phyloP scores from a whole-genome alignment of 176 grass and related monocot species.

The Urochloa ruziziensis region DNA sequence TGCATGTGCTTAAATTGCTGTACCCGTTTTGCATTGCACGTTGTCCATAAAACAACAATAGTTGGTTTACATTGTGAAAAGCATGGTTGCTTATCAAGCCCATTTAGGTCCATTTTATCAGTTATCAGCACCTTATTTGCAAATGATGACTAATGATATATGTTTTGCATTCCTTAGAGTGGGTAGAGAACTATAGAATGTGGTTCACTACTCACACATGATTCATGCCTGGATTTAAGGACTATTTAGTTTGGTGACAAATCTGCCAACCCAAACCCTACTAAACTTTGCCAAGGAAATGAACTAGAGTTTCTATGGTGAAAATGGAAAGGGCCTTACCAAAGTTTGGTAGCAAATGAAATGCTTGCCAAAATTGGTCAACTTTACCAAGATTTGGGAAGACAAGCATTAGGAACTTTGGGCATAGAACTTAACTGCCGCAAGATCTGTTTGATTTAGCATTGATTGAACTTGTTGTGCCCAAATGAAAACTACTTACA shows the following conservation, averaged over 20 bases:
- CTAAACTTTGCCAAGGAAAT: not conserved
- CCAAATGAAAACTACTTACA: constrained; percentile 6
- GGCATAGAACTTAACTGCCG: not conserved
- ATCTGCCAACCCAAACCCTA: not conserved
- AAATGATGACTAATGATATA: not conserved
- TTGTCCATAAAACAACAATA: not conserved
- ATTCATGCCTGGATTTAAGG: not conserved
- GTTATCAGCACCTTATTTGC: constrained; percentile 11
- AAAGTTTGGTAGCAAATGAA: not conserved
- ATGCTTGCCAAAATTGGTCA: not conserved
- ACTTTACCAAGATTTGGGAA: too few relatives aligned
- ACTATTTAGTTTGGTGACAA: not conserved
- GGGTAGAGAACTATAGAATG: constrained; percentile 21
- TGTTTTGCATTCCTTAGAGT: not conserved
- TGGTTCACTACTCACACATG: not conserved
- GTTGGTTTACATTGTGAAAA: not conserved
- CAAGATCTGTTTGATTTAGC: not conserved
- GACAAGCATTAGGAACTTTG: not conserved
- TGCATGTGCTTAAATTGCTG: not conserved
- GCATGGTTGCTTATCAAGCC: not conserved
- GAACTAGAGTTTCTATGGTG: not conserved
- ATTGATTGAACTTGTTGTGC: not conserved
- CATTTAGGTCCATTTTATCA: not conserved
- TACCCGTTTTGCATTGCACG: not conserved
- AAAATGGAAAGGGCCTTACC: not conserved